Percentiles rank a stretch among this genome's conserved stretches.
Conservation (phyloP, 176 grass and related monocot genomes). For the Oropetium thomaeum region DNA sequence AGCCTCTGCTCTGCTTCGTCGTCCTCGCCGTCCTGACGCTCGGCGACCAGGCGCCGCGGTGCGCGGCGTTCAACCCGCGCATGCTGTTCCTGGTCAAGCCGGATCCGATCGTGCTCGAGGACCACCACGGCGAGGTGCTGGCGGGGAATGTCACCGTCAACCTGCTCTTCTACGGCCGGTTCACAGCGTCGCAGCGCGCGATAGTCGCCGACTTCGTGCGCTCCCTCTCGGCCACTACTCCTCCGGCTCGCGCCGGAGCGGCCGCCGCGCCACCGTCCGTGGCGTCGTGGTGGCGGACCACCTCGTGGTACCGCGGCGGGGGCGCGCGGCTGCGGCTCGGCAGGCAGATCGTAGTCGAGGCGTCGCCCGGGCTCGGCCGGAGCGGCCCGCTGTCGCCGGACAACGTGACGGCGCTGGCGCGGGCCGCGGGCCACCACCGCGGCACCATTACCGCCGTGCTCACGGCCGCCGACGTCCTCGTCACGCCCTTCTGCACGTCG, state of each 20-base stretch:
- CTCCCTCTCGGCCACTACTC: slow-evolving; percentile 22
- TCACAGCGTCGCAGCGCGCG: slow-evolving; percentile 54
- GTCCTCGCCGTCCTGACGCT: slow-evolving; percentile 9
- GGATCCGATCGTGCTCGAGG: slow-evolving; percentile 56
- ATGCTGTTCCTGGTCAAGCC: slow-evolving; percentile 67
- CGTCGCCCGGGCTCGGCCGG: slow-evolving; percentile 43
- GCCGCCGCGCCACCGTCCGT: slow-evolving; percentile 68
- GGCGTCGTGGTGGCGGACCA: slow-evolving; percentile 78
- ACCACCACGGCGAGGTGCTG: slow-evolving; percentile 66
- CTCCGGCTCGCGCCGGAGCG: fast-evolving
- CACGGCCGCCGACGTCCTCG: slow-evolving; percentile 60
- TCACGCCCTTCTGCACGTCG: slow-evolving; percentile 61
- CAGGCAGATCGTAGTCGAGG: slow-evolving; percentile 36
- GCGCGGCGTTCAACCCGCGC: slow-evolving; percentile 41
- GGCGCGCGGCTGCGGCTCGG: slow-evolving; percentile 48
- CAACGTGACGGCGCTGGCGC: slow-evolving; percentile 55
- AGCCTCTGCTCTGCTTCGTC: neutral
- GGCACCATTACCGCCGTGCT: slow-evolving; percentile 59
- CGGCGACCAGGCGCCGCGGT: neutral
- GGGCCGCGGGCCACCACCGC: slow-evolving; percentile 43
- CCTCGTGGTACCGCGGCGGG: slow-evolving; percentile 49
- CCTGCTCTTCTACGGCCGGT: slow-evolving; percentile 77
- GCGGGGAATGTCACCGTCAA: slow-evolving; percentile 68
- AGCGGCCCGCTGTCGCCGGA: slow-evolving; percentile 39
- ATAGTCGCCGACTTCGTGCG: slow-evolving; percentile 66